These are phyloP conservation scores for Tylopilus felleus DNA, from an alignment of 768 basidiomycete genomes.

Conservation along the genomic window DNA sequence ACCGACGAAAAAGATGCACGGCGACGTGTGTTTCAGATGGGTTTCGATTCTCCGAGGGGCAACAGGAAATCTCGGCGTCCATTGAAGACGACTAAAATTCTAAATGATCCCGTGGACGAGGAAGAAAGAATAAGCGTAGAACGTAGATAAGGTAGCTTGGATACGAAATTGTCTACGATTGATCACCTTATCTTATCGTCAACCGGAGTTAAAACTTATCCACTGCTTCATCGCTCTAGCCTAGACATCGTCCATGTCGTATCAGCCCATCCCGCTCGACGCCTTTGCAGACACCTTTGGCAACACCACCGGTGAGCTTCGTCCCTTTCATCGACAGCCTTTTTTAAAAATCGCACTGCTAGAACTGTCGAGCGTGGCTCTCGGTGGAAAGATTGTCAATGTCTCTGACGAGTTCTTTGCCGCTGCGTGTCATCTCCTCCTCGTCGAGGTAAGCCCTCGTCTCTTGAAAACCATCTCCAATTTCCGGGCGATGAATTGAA, in stretches of 20 bases:
- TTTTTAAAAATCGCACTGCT: background rate
- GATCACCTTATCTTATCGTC: too few species aligned
- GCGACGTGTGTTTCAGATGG: background rate
- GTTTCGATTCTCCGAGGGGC: background rate
- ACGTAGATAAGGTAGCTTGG: background rate
- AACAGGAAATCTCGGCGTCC: too few species aligned
- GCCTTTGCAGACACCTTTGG: constrained; percentile 48
- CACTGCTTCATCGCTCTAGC: too few species aligned
- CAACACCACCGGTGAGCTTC: constrained; percentile 45
- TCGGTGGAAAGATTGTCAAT: constrained; percentile 71
- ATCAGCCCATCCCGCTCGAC: constrained; percentile 42
- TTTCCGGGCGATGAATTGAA: background rate
- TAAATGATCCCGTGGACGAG: background rate
- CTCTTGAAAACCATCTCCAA: background rate
- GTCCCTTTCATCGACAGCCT: background rate
- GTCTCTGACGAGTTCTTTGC: constrained; percentile 98
- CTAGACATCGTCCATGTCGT: constrained; percentile 37
- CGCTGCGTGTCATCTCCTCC: constrained; percentile 75
- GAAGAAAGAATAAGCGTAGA: background rate
- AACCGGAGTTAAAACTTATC: background rate
- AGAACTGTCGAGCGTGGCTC: constrained; percentile 87
- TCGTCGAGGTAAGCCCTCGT: constrained; percentile 59
- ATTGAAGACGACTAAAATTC: background rate
- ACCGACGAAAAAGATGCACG: too few species aligned
- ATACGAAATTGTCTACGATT: too few species aligned